Conservation (phyloP, 2,329 filamentous ascomycete genomes). For the Blastomyces silverae region DNA sequence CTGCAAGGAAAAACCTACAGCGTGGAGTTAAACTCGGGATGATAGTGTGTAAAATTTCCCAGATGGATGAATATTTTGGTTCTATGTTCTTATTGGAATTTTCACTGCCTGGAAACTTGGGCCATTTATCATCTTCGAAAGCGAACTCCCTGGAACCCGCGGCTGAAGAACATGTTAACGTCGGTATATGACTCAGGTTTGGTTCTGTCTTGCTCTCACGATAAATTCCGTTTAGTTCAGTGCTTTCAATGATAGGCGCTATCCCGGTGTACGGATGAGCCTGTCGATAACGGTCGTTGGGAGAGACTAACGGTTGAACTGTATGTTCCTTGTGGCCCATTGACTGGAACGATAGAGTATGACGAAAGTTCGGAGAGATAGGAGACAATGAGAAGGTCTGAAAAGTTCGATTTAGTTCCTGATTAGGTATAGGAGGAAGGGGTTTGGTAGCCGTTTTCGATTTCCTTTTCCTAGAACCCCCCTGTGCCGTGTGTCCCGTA, state of each 20-base stretch:
- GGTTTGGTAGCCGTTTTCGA: background rate
- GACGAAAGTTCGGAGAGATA: conserved; percentile 9
- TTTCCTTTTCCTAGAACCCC: background rate
- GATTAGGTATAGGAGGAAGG: background rate
- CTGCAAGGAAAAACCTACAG: conserved; percentile 51
- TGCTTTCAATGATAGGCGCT: background rate
- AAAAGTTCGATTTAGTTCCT: background rate
- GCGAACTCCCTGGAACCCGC: background rate
- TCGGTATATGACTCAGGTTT: background rate
- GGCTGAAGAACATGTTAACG: background rate
- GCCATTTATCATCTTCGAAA: background rate
- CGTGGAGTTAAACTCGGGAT: conserved; percentile 56
- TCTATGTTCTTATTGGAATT: background rate
- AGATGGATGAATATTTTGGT: conserved; percentile 33
- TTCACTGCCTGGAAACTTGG: background rate
- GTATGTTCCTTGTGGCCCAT: conserved; percentile 15
- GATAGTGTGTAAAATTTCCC: conserved; percentile 59
- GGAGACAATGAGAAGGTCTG: conserved; percentile 5
- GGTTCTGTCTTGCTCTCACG: background rate
- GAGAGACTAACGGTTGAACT: background rate
- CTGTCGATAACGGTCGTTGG: background rate
- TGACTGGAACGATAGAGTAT: conserved; percentile 5
- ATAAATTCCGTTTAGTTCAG: conserved; percentile 2
- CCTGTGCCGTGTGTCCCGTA: too few species aligned
- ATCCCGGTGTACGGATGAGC: background rate